Evolutionary conservation across 441 rosid genomes (phyloP).

Genomic region (Dalechampia spathulata): DNA sequence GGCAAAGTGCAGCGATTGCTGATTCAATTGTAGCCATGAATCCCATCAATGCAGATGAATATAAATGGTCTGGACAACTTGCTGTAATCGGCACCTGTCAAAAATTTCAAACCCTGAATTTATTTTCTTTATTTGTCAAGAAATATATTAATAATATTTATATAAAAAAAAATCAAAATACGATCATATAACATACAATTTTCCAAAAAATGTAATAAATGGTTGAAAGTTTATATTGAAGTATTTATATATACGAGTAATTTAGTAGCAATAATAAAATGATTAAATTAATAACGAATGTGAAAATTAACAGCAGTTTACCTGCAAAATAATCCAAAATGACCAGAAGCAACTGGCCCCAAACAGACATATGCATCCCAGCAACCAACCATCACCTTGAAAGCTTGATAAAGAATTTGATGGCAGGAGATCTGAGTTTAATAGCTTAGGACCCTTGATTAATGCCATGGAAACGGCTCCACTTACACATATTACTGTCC

Average conservation of each 20-base stretch:
- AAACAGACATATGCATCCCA: constrained; percentile 50
- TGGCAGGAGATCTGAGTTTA: constrained; percentile 18
- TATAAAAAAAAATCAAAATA: too few relatives aligned
- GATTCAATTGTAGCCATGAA: constrained; percentile 43
- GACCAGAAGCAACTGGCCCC: constrained; percentile 55
- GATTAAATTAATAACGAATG: too few relatives aligned
- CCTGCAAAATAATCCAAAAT: constrained; percentile 41
- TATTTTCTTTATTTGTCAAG: too few relatives aligned
- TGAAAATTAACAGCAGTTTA: neutral
- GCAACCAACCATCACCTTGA: constrained; percentile 31
- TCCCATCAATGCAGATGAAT: constrained; percentile 56
- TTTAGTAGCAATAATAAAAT: too few relatives aligned
- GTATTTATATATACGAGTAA: too few relatives aligned
- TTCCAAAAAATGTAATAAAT: too few relatives aligned
- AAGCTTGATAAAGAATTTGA: constrained; percentile 9
- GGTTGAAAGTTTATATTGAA: too few relatives aligned
- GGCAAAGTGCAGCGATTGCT: constrained; percentile 23
- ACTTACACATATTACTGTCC: constrained; percentile 23
- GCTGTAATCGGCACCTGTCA: constrained; percentile 46
- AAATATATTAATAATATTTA: too few relatives aligned
- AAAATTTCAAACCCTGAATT: too few relatives aligned
- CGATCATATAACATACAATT: too few relatives aligned
- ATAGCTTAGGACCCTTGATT: constrained; percentile 58
- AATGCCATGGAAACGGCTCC: constrained; percentile 73
- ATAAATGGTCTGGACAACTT: constrained; percentile 41